Evolutionary conservation across 768 basidiomycete species (phyloP).

Genomic region (Psilocybe tampanensis): DNA sequence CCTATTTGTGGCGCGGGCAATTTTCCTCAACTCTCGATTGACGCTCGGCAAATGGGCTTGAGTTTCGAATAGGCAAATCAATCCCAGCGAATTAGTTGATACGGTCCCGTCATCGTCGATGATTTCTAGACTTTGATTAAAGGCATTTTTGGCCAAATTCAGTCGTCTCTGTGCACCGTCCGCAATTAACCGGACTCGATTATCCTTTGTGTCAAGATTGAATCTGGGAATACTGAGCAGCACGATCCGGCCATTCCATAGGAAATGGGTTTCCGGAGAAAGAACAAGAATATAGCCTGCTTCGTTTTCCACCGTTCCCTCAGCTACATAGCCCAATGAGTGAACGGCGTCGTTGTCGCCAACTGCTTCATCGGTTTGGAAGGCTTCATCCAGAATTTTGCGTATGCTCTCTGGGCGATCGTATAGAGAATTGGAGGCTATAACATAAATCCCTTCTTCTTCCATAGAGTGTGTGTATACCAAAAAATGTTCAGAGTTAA

Average conservation of each 20-base stretch:
- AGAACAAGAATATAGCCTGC: conserved; percentile 82
- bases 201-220: conserved; percentile 83
- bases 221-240: conserved; percentile 74
- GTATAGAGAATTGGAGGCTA: conserved; percentile 78
- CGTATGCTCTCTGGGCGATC: conserved; percentile 78
- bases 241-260: conserved; percentile 91
- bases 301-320: conserved; percentile 53
- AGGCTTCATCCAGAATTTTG: conserved; percentile 82
- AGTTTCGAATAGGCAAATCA: conserved; percentile 67
- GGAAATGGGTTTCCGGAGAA: conserved; percentile 82
- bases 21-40: conserved; percentile 88
- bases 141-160: conserved; percentile 73
- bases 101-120: conserved; percentile 66
- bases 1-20: conserved; percentile 85
- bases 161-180: conserved; percentile 85
- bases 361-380: conserved; percentile 69
- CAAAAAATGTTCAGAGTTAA: conserved; percentile 88
- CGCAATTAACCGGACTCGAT: conserved; percentile 89
- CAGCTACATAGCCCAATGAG: conserved; percentile 36
- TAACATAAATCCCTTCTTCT: conserved; percentile 89
- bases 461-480: conserved; percentile 89
- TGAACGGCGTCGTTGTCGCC: conserved; percentile 53
- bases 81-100: conserved; percentile 39
- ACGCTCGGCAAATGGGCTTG: conserved; percentile 92
- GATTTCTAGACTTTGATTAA: conserved; percentile 64